A percentile compares a stretch with the other conserved stretches of the same genome.
phyloP scores from a whole-genome alignment of 495 filamentous ascomycete species.

The Filosporella fistucella region DNA sequence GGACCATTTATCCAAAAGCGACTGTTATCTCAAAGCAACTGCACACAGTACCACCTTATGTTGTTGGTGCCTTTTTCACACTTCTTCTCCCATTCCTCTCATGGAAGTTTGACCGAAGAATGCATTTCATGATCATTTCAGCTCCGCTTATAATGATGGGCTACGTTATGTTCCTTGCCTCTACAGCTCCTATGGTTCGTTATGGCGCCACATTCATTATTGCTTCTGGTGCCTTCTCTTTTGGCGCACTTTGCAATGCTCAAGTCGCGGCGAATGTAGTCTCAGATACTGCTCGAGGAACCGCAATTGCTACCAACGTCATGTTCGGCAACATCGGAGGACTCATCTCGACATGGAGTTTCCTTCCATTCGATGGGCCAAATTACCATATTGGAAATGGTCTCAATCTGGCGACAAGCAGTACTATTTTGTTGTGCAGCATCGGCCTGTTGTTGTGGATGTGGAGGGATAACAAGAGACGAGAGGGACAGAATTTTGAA shows the following conservation, averaged over 20 bases:
- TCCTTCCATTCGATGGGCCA: slow-evolving; percentile 58
- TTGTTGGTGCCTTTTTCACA: slow-evolving; percentile 64
- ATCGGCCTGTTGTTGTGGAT: slow-evolving; percentile 53
- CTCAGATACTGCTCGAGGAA: slow-evolving; percentile 61
- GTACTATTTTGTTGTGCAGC: slow-evolving; percentile 44
- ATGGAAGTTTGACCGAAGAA: slow-evolving; percentile 51
- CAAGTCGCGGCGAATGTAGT: slow-evolving; percentile 67
- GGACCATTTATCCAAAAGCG: slow-evolving; percentile 58
- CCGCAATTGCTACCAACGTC: slow-evolving; percentile 61
- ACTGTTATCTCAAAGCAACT: slow-evolving; percentile 56
- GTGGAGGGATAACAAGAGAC: slow-evolving; percentile 55
- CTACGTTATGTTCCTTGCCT: slow-evolving; percentile 70
- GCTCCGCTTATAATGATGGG: slow-evolving; percentile 58
- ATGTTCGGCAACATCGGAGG: slow-evolving; percentile 74
- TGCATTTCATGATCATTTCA: slow-evolving; percentile 58
- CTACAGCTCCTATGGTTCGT: slow-evolving; percentile 41
- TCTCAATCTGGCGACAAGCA: slow-evolving; percentile 60
- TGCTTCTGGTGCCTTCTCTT: slow-evolving; percentile 62
- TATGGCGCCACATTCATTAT: slow-evolving; percentile 74
- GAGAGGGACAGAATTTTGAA: slow-evolving; percentile 48
- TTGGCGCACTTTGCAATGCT: slow-evolving; percentile 61
- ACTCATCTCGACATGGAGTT: slow-evolving; percentile 66
- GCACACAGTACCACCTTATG: slow-evolving; percentile 67
- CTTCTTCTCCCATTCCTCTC: slow-evolving; percentile 56
- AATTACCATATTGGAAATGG: slow-evolving; percentile 73